Base-by-base conservation (phyloP, 495 filamentous ascomycete genomes). In the Poronia punctata region DNA sequence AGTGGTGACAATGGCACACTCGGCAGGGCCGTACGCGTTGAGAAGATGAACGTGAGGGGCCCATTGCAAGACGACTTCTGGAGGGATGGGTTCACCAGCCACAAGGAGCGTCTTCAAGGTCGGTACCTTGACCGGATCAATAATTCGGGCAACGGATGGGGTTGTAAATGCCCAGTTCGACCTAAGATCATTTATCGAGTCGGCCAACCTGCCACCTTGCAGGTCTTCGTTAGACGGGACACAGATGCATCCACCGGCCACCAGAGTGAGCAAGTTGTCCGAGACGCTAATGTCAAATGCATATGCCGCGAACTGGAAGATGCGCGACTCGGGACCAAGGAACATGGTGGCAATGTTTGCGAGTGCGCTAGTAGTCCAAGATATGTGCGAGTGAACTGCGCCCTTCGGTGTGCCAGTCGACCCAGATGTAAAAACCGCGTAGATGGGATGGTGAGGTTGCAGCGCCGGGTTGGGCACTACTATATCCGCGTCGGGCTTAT, bases 181-280 rank as follows among this genome's bases (percentile, higher is more conserved):
- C 3, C 37, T 19, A 16, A 48, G 41, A 12, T 41, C 26, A 19
- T 28, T 35, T 14, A 69, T 69, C 19, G 26, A 41, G 2, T 35
- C 41, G 6, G 45, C 35, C 9, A 61, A 37, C 43, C 60, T 46
- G 39, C 62, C 60, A 2, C 53, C 21, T 5, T 76, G 60, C 5
- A 38, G 26, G 8, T 79, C 71, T 7, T 80, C 59, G 28, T 49
- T 59, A 4, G 66, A 72, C 2, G 76, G 78, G 21, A 84, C 66
- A 52, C 80, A 84, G 3, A 81, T 61, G 38, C 67, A 74, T 18
- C 71, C 80, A 14, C 80, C 80, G n/a, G 64, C 38, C 39, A 73
- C 72, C 12, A 81, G 52, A 1, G 72, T 70, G 14, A 69, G 65
- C 26, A 75, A 62, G 7, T 74, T 73, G 10, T 81, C 77, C 6